phyloP scores from a whole-genome alignment of 2,329 filamentous ascomycete species.

The Xylariaceae sp. region DNA sequence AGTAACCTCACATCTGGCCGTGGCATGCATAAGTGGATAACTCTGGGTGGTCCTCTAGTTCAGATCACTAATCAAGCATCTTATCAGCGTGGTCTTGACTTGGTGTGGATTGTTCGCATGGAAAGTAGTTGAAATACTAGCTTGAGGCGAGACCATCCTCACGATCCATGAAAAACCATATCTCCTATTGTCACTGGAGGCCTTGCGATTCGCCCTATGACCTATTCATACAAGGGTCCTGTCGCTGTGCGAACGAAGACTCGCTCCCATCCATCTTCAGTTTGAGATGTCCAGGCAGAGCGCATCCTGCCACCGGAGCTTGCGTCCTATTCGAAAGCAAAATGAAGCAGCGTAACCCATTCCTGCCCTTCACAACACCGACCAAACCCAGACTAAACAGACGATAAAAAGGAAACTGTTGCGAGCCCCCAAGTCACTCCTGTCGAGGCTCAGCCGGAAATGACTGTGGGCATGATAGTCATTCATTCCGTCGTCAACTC shows the following conservation, averaged over 20 bases:
- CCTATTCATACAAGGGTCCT: conserved; percentile 26
- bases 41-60: too few relatives aligned
- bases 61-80: conserved; percentile 5
- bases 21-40: not conserved
- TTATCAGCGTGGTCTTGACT: conserved; percentile 1
- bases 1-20: not conserved
- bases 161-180: too few relatives aligned
- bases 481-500: conserved; percentile 27
- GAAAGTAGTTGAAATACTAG: too few relatives aligned
- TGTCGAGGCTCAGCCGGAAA: conserved; percentile 12
- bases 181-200: not conserved
- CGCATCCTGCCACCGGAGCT: not conserved
- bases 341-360: conserved; percentile 29
- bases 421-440: not conserved
- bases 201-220: conserved; percentile 12
- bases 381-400: conserved; percentile 30
- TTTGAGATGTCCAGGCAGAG: conserved; percentile 10
- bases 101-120: too few relatives aligned
- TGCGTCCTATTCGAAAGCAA: conserved; percentile 19
- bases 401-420: conserved; percentile 25
- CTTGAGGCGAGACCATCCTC: too few relatives aligned
- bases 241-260: conserved; percentile 7
- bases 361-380: conserved; percentile 31
- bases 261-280: not conserved
- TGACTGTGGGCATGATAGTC: conserved; percentile 19